phyloP scores from a whole-genome alignment of 352 stramenopile species.

The Pythium inflatum region DNA sequence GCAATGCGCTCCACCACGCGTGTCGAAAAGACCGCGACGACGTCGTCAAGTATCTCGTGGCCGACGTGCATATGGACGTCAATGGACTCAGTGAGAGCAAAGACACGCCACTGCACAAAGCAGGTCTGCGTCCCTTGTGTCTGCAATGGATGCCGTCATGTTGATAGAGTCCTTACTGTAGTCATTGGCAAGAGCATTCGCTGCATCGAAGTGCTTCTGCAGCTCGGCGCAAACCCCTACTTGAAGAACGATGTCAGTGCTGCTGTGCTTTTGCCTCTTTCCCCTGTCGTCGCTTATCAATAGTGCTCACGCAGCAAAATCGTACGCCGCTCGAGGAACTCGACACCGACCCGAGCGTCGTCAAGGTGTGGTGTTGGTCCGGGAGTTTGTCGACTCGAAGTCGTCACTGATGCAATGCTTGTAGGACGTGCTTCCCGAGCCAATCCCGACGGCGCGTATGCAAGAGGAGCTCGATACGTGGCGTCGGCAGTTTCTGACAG shows the following conservation, averaged over 20 bases:
- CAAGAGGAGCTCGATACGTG: conserved; percentile 30
- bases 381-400: background rate
- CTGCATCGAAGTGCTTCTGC: conserved; percentile 62
- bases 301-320: conserved; percentile 47
- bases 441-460: conserved; percentile 32
- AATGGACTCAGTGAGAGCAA: conserved; percentile 67
- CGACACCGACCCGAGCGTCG: conserved; percentile 35
- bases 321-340: conserved; percentile 69
- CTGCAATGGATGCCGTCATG: too few relatives aligned
- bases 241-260: conserved; percentile 64
- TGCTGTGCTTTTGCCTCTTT: too few relatives aligned
- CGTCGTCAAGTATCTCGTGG: conserved; percentile 61
- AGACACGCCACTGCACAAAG: conserved; percentile 82
- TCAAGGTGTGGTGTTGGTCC: conserved; percentile 35
- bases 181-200: conserved; percentile 54
- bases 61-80: conserved; percentile 52
- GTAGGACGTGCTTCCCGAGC: conserved; percentile 31
- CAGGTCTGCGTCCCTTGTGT: conserved; percentile 38
- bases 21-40: conserved; percentile 76
- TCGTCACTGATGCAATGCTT: too few relatives aligned
- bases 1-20: conserved; percentile 77
- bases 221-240: conserved; percentile 58
- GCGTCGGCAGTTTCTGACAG: conserved; percentile 32
- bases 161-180: too few relatives aligned
- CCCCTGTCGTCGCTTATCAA: too few relatives aligned